A percentile compares a stretch with the other conserved stretches of the same genome.
Conservation (phyloP, 1,139 yeast species). For the Geotrichum carabidarum region DNA sequence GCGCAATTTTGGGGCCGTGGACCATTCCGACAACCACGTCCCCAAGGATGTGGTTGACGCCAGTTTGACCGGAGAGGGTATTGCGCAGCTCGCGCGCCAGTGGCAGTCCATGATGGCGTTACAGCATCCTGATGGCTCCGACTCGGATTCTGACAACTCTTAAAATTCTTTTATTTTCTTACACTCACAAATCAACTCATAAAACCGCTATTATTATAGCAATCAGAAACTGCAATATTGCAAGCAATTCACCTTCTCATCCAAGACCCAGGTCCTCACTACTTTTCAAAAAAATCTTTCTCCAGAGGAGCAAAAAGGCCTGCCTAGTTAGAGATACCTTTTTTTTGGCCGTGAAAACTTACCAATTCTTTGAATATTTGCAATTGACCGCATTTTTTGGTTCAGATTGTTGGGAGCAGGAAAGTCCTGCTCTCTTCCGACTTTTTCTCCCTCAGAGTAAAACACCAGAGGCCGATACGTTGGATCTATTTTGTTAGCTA, state of each 20-base stretch:
- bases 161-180: not conserved
- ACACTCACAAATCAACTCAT: not conserved
- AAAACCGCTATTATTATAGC: not conserved
- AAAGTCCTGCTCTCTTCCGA: constrained; percentile 40
- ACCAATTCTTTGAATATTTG: constrained; percentile 37
- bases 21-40: constrained; percentile 84
- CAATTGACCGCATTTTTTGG: constrained; percentile 37
- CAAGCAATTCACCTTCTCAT: too few relatives aligned
- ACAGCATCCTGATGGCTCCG: constrained; percentile 19
- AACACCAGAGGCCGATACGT: constrained; percentile 44
- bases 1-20: constrained; percentile 64
- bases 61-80: constrained; percentile 46
- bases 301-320: constrained; percentile 22
- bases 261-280: not conserved
- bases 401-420: constrained; percentile 38
- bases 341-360: constrained; percentile 2
- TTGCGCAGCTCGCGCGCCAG: constrained; percentile 32
- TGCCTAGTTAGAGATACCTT: not conserved
- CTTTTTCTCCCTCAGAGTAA: constrained; percentile 39
- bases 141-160: constrained; percentile 1
- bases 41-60: constrained; percentile 91
- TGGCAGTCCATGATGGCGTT: constrained; percentile 24
- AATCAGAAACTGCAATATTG: not conserved
- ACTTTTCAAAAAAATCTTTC: not conserved
- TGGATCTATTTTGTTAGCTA: constrained; percentile 28